Evolutionary conservation across 768 basidiomycete species (phyloP).

Genomic region (Leucogyrophana mollusca): DNA sequence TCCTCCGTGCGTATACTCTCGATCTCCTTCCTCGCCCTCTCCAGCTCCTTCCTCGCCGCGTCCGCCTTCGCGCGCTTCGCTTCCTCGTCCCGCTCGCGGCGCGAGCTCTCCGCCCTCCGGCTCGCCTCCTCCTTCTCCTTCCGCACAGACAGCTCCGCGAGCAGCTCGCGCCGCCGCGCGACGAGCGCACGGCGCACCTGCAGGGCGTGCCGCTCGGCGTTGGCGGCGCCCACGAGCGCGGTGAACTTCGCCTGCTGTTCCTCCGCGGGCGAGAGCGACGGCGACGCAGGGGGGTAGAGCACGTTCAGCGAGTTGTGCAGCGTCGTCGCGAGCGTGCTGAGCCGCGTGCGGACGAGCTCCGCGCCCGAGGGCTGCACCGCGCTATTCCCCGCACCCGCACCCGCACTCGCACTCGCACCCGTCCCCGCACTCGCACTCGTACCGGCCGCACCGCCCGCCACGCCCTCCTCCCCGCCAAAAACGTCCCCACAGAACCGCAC

Average conservation of each 20-base stretch:
- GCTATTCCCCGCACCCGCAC: no score
- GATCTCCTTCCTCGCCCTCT: constrained; percentile 69
- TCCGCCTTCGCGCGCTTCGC: constrained; percentile 62
- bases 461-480: constrained; percentile 42
- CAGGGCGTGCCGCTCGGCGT: constrained; percentile 75
- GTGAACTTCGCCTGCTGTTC: constrained; percentile 60
- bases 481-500: constrained; percentile 84
- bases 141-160: constrained; percentile 78
- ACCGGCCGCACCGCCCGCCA: constrained; percentile 14
- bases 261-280: constrained; percentile 38
- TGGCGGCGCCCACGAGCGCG: constrained; percentile 59
- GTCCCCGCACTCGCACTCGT: constrained; percentile 38
- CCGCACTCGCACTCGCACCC: no score
- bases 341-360: constrained; percentile 73
- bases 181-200: constrained; percentile 78
- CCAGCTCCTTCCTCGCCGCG: constrained; percentile 64
- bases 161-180: constrained; percentile 79
- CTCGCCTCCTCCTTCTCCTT: constrained; percentile 89
- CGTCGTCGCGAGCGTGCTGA: constrained; percentile 71
- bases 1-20: constrained; percentile 62
- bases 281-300: constrained; percentile 44
- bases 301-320: constrained; percentile 68
- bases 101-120: constrained; percentile 64
- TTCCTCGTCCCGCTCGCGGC: constrained; percentile 72
- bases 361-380: constrained; percentile 69